Evolutionary conservation across 495 filamentous ascomycete species (phyloP).

Genomic region (Aspergillus avenaceus): DNA sequence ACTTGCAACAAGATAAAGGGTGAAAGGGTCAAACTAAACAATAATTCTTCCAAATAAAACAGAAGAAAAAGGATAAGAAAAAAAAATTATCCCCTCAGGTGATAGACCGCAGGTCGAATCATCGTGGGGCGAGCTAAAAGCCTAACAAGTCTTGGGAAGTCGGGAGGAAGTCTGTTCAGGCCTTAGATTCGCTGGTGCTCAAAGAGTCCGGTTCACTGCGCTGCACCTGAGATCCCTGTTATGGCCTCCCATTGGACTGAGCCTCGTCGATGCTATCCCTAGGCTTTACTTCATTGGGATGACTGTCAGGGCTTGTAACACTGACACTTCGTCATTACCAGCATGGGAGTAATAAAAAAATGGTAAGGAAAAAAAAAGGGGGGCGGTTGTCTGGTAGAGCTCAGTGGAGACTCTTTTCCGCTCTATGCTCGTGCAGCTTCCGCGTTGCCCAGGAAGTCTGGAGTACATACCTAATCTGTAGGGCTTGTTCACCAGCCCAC

Average conservation of each 20-base stretch:
- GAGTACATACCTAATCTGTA: slow-evolving; percentile 6
- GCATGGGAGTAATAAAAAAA: no score
- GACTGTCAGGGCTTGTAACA: slow-evolving; percentile 12
- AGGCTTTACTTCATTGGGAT: slow-evolving; percentile 16
- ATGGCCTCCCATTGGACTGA: slow-evolving; percentile 32
- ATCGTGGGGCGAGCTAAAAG: slow-evolving; percentile 22
- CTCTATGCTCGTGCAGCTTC: slow-evolving; percentile 14
- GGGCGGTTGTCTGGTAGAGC: neutral
- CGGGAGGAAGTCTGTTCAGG: slow-evolving; percentile 16
- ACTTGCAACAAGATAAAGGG: neutral
- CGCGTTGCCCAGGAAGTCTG: slow-evolving; percentile 11
- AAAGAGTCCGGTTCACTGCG: slow-evolving; percentile 22
- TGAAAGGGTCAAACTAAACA: no score
- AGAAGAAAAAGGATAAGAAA: no score
- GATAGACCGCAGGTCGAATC: slow-evolving; percentile 12
- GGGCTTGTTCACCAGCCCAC: slow-evolving; percentile 5
- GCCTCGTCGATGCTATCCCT: slow-evolving; percentile 20
- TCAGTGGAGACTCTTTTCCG: slow-evolving; percentile 4
- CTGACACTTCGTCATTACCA: slow-evolving; percentile 12
- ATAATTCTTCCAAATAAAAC: no score
- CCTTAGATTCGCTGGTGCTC: slow-evolving; percentile 27
- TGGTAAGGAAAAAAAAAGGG: no score
- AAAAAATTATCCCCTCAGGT: slow-evolving; percentile 14
- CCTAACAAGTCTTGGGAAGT: slow-evolving; percentile 22
- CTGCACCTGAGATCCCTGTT: slow-evolving; percentile 33